Percentiles rank a stretch among this genome's conserved stretches.
phyloP scores from a whole-genome alignment of 768 basidiomycete genomes.

The Collybiopsis confluens region DNA sequence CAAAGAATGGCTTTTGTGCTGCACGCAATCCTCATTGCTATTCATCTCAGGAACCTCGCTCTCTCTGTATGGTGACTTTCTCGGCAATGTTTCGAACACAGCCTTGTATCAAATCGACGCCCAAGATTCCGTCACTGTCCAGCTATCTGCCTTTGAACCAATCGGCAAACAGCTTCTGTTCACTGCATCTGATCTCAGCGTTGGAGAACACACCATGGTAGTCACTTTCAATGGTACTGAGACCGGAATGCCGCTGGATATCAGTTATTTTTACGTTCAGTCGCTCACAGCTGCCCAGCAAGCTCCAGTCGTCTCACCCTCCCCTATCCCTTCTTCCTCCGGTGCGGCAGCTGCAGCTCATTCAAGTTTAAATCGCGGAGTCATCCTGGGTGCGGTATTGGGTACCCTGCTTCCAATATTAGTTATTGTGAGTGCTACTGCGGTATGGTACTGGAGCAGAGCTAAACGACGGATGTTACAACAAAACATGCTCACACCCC shows the following conservation, averaged over 20 bases:
- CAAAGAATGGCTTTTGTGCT: background rate
- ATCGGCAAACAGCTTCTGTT: slow-evolving; percentile 2
- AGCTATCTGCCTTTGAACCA: background rate
- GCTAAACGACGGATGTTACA: background rate
- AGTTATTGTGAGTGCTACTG: background rate
- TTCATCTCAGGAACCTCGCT: background rate
- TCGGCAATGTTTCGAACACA: background rate
- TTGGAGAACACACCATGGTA: background rate
- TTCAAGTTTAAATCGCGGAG: background rate
- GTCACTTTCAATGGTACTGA: slow-evolving; percentile 2
- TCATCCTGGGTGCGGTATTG: background rate
- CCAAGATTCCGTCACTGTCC: background rate
- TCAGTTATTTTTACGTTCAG: background rate
- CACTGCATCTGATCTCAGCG: background rate
- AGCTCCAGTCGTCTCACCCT: background rate
- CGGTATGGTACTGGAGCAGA: background rate
- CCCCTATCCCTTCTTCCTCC: too few relatives aligned
- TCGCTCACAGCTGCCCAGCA: background rate
- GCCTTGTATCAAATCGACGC: background rate
- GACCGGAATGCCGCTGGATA: slow-evolving; percentile 1
- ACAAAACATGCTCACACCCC: background rate
- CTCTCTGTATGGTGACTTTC: background rate
- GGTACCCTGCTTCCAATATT: background rate
- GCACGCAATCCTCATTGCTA: background rate
- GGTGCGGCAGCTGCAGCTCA: too few relatives aligned